Evolutionary conservation across 108 stramenopile species (phyloP).

Genomic region (Nitzschia sp.): DNA sequence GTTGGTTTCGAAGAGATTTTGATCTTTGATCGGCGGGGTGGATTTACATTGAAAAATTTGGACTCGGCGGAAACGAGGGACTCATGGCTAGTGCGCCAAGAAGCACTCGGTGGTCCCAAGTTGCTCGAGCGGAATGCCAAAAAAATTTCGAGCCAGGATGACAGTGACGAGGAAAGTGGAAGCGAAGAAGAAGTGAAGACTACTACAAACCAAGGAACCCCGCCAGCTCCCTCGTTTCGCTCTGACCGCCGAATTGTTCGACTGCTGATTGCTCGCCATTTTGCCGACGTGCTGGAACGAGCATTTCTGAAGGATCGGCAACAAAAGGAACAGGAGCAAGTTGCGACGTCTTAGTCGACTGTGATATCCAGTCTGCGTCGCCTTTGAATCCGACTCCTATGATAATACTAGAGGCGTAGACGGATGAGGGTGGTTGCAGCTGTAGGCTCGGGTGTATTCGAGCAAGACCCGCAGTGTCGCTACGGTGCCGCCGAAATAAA

Average conservation of each 20-base stretch:
- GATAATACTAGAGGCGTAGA: too few species aligned
- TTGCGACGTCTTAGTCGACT: neutral
- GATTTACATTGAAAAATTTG: conserved; percentile 56
- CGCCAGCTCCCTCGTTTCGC: conserved; percentile 51
- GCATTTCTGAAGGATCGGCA: conserved; percentile 38
- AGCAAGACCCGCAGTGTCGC: neutral
- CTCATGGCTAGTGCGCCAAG: conserved; percentile 32
- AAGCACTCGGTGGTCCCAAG: conserved; percentile 71
- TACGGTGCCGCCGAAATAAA: neutral
- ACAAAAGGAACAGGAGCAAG: neutral
- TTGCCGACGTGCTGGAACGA: conserved; percentile 68
- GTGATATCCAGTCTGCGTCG: too few species aligned
- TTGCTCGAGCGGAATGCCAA: conserved; percentile 60
- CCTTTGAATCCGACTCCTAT: too few species aligned
- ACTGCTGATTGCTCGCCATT: conserved; percentile 79
- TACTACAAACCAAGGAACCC: conserved; percentile 13
- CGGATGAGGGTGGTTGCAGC: too few species aligned
- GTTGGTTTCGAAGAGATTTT: conserved; percentile 60
- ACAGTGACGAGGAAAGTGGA: conserved; percentile 37
- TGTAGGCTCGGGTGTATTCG: neutral
- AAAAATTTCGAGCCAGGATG: conserved; percentile 22
- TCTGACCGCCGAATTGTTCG: conserved; percentile 86
- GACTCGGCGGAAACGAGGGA: conserved; percentile 32
- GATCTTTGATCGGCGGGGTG: conserved; percentile 65
- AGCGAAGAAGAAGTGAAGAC: conserved; percentile 29